Percentiles rank a stretch among this genome's conserved stretches.
These are phyloP conservation scores for Cutaneotrichosporon spelunceum DNA, from an alignment of 1,284 basidiomycete species.

Conservation along the genomic window DNA sequence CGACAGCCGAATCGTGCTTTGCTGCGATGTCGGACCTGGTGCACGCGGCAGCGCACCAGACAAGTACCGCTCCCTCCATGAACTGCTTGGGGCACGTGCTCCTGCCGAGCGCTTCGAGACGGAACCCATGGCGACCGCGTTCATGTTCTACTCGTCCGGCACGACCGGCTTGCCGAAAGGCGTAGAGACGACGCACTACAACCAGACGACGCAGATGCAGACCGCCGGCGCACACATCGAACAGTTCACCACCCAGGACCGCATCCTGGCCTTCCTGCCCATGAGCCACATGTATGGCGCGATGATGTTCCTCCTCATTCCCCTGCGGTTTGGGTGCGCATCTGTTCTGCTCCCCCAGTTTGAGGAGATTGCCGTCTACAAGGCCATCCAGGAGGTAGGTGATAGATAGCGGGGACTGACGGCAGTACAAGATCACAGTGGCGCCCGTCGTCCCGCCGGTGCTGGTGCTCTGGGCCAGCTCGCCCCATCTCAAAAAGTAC, in stretches of 20 bases:
- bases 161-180: conserved; percentile 54
- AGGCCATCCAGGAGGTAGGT: conserved; percentile 62
- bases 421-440: conserved; percentile 60
- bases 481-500: conserved; percentile 63
- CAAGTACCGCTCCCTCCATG: conserved; percentile 12
- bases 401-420: conserved; percentile 51
- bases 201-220: conserved; percentile 54
- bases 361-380: conserved; percentile 57
- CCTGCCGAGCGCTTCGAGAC: conserved; percentile 6
- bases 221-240: background rate
- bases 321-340: conserved; percentile 60
- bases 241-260: conserved; percentile 5
- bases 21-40: conserved; percentile 10
- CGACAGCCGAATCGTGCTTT: conserved; percentile 34
- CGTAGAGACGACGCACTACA: conserved; percentile 62
- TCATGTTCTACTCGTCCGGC: conserved; percentile 64
- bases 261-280: conserved; percentile 18
- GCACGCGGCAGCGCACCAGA: conserved; percentile 4
- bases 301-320: conserved; percentile 57
- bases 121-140: background rate
- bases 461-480: conserved; percentile 57
- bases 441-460: conserved; percentile 78
- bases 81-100: conserved; percentile 1
- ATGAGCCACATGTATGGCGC: conserved; percentile 23
- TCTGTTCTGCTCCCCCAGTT: conserved; percentile 69